phyloP scores from a whole-genome alignment of 805 yeast species.

The Wickerhamiella spandovensis region DNA sequence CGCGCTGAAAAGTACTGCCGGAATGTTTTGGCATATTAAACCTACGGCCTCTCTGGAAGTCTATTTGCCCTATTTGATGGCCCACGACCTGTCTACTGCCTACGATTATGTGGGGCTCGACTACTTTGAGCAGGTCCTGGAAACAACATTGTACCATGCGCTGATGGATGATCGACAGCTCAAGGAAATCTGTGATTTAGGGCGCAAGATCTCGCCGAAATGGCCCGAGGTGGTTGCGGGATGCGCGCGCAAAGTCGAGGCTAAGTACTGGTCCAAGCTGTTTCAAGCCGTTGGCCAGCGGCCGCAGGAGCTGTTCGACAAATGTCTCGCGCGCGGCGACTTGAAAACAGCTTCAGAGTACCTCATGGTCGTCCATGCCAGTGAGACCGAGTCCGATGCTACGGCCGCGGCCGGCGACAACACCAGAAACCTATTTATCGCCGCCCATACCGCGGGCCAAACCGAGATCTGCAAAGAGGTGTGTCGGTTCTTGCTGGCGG shows the following conservation, averaged over 20 bases:
- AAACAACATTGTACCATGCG: conserved; percentile 27
- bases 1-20: conserved; percentile 23
- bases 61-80: conserved; percentile 23
- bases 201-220: background rate
- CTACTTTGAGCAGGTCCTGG: conserved; percentile 31
- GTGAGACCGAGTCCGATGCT: conserved; percentile 12
- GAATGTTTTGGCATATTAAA: conserved; percentile 23
- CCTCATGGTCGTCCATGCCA: conserved; percentile 27
- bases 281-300: conserved; percentile 27
- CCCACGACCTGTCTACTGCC: conserved; percentile 21
- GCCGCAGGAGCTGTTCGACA: conserved; percentile 23
- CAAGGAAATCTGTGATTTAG: background rate
- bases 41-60: conserved; percentile 22
- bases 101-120: conserved; percentile 22
- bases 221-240: conserved; percentile 26
- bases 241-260: conserved; percentile 47
- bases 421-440: conserved; percentile 22
- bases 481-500: conserved; percentile 27
- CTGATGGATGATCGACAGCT: conserved; percentile 17
- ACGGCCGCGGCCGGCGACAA: conserved; percentile 10
- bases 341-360: conserved; percentile 31
- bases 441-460: conserved; percentile 24
- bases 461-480: conserved; percentile 27
- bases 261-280: conserved; percentile 36
- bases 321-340: conserved; percentile 23